Conservation (phyloP, 1,284 basidiomycete genomes). For the Coriolopsis trogii region DNA sequence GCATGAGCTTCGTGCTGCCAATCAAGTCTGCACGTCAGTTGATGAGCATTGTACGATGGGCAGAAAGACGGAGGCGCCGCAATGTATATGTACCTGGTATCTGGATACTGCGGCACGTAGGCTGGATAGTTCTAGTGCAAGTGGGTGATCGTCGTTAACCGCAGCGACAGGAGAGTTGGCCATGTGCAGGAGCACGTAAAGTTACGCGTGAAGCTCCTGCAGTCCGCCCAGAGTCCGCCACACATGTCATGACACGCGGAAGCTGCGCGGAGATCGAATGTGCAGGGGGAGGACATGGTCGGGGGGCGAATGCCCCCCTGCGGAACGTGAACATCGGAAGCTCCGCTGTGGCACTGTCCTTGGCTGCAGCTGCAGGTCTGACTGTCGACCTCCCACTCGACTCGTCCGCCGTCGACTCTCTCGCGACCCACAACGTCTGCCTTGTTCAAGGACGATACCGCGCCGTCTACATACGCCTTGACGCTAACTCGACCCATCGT, state of each 20-base stretch:
- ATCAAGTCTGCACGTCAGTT: constrained; percentile 31
- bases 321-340: background rate
- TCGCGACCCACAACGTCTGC: background rate
- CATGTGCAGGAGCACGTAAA: constrained; percentile 26
- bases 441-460: no score
- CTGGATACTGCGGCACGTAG: constrained; percentile 64
- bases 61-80: constrained; percentile 14
- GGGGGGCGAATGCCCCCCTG: no score
- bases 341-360: constrained; percentile 4
- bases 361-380: no score
- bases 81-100: constrained; percentile 56
- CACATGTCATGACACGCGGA: background rate
- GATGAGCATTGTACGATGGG: constrained; percentile 28
- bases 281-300: no score
- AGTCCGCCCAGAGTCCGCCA: background rate
- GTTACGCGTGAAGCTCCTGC: constrained; percentile 6
- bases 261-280: background rate
- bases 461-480: background rate
- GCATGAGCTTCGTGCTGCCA: constrained; percentile 67
- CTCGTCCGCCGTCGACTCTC: background rate
- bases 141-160: constrained; percentile 58
- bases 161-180: constrained; percentile 11
- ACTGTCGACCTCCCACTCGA: no score
- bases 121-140: constrained; percentile 64
- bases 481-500: background rate